Evolutionary conservation across 208 protist genomes (phyloP), one percentile per base, ranked within the genome.

Genomic region (Acanthamoeba sp.): DNA sequence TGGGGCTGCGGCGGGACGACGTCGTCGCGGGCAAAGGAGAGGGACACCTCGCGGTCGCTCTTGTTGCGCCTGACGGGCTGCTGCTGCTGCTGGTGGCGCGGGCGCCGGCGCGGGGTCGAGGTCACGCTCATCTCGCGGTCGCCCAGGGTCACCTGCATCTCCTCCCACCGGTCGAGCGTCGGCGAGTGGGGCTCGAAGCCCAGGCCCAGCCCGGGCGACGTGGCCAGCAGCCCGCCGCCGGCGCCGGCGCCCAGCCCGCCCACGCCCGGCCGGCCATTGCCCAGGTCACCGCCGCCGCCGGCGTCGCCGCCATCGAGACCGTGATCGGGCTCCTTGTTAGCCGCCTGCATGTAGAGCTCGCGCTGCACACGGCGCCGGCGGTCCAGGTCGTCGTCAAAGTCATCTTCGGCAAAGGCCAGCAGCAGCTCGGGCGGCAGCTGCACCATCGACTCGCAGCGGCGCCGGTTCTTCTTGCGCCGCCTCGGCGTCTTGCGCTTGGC

Each of bases 381-480:
- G 55, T 62, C 24, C 5, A 20, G 22, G 6, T 62, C 55, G 55
- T 62, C 55, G 55, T 62, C 55, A 22, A n/a, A 1, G 24, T 62
- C 55, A 0, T 62, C 55, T 20, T 84, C 73, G 42, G 73, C 73
- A 84, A 84, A 84, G 55, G 85, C 52, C 32, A 91, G 52, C 14
- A 91, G 85, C 24, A 91, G 52, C 57, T 73, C 55, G 2, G 85
- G 85, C 14, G 55, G 85, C 32, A 91, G 36, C 32, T 91, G 85
- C 48, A 91, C 52, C 29, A 91, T 20, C 36, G 85, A 91, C 57
- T 91, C 85, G 62, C 57, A 91, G 20, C 85, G 73, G 38, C 73
- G 32, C 22, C 73, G 34, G 42, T 84, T 91, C 85, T 91, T 91
- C 29, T 71, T 91, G 20, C 85, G 52, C 36, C 85, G 48, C 52